Conservation (phyloP, 768 basidiomycete genomes). For the Leccinum rimulosum region DNA sequence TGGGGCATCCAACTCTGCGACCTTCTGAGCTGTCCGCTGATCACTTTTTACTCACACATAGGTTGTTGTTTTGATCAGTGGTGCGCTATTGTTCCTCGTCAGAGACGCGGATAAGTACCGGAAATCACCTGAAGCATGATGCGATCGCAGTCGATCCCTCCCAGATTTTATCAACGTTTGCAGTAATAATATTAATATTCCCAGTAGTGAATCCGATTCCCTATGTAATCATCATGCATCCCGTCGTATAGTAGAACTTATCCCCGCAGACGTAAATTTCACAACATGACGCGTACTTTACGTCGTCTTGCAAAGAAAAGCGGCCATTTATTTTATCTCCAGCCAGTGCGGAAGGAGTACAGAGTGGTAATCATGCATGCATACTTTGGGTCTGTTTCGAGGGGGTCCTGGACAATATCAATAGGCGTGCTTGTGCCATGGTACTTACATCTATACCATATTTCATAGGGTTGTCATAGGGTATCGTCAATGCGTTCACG, state of each 20-base stretch:
- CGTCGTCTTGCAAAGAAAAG: neutral
- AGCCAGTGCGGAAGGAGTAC: neutral
- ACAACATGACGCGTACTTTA: neutral
- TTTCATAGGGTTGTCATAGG: neutral
- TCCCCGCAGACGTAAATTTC: neutral
- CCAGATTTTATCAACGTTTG: neutral
- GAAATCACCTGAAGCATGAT: conserved; percentile 6
- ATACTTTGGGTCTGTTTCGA: neutral
- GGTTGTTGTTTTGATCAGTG: conserved; percentile 17
- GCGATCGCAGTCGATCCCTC: neutral
- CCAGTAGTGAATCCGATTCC: neutral
- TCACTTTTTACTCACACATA: neutral
- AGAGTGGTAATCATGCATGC: neutral
- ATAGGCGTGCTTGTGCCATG: neutral
- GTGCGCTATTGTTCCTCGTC: conserved; percentile 21
- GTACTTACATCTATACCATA: neutral
- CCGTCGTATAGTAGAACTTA: neutral
- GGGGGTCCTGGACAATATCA: neutral
- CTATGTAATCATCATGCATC: neutral
- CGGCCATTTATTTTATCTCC: neutral
- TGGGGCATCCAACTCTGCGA: neutral
- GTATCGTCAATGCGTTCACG: neutral
- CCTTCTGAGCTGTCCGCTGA: neutral
- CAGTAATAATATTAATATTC: neutral
- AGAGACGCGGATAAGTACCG: conserved; percentile 22